Evolutionary conservation across 169 alveolate species (phyloP).

Genomic region (Plasmodium vivax): DNA sequence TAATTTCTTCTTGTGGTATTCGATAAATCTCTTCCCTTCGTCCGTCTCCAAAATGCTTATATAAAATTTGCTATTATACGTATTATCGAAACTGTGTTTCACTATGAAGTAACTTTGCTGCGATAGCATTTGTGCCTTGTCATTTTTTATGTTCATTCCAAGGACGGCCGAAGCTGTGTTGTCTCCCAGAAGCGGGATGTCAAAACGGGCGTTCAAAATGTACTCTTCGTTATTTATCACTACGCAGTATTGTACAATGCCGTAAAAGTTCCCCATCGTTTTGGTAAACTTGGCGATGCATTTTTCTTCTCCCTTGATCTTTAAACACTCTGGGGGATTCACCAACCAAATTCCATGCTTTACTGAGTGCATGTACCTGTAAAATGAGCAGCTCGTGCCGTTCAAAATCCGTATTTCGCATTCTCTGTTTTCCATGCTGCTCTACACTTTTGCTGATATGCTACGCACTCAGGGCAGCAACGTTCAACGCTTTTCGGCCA

Average conservation of each 20-base stretch:
- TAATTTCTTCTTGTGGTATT: conserved; percentile 65
- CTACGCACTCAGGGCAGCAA: neutral
- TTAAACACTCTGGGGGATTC: conserved; percentile 73
- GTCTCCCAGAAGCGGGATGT: conserved; percentile 72
- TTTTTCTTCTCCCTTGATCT: conserved; percentile 63
- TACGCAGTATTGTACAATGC: conserved; percentile 74
- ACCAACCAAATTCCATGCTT: conserved; percentile 72
- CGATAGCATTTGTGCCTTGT: conserved; percentile 38
- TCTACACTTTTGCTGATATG: neutral
- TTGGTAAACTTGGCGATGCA: conserved; percentile 72
- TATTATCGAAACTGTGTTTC: conserved; percentile 68
- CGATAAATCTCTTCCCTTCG: conserved; percentile 66
- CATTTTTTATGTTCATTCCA: conserved; percentile 72
- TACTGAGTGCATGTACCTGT: conserved; percentile 75
- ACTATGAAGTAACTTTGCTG: conserved; percentile 68
- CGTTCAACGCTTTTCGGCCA: neutral
- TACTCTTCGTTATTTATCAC: conserved; percentile 73
- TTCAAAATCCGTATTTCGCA: conserved; percentile 74
- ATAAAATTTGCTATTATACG: conserved; percentile 68
- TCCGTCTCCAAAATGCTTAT: conserved; percentile 75
- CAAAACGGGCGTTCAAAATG: conserved; percentile 74
- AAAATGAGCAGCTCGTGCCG: conserved; percentile 72
- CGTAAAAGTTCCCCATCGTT: conserved; percentile 76
- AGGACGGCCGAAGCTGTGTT: conserved; percentile 65
- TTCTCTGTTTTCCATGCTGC: conserved; percentile 66